A percentile compares a stretch with the other conserved stretches of the same genome.
These are phyloP conservation scores for Cercis canadensis DNA, from an alignment of 306 rosid genomes.

Conservation along the genomic window DNA sequence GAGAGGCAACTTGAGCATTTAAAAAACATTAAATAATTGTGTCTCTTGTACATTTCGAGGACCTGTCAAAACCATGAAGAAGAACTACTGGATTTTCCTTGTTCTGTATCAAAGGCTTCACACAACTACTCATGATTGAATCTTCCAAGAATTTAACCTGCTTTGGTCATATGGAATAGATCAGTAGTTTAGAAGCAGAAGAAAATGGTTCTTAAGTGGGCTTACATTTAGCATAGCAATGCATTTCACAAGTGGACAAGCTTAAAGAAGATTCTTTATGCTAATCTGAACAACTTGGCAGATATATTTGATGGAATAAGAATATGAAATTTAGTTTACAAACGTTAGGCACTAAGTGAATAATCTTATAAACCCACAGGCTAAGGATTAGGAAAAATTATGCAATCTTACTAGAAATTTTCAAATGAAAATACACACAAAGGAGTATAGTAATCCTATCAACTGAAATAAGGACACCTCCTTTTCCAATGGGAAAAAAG, in stretches of 20 bases:
- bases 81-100: constrained; percentile 74
- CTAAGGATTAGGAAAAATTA: background rate
- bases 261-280: too few species aligned
- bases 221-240: background rate
- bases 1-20: constrained; percentile 35
- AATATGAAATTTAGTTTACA: constrained; percentile 5
- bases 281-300: constrained; percentile 11
- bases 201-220: background rate
- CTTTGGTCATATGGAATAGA: constrained; percentile 21
- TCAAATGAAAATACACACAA: constrained; percentile 8
- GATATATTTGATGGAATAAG: constrained; percentile 8
- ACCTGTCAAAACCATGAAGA: constrained; percentile 92
- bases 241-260: constrained; percentile 8
- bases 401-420: constrained; percentile 3
- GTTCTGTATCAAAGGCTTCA: constrained; percentile 59
- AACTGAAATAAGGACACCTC: background rate
- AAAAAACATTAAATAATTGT: constrained; percentile 15
- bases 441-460: constrained; percentile 8
- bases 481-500: background rate
- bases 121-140: constrained; percentile 76
- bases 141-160: constrained; percentile 62
- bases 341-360: constrained; percentile 2
- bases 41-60: constrained; percentile 15
- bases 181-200: constrained; percentile 1
- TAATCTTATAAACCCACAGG: constrained; percentile 9